Evolutionary conservation across 108 stramenopile species (phyloP).

Genomic region (Conticribra guillardii): DNA sequence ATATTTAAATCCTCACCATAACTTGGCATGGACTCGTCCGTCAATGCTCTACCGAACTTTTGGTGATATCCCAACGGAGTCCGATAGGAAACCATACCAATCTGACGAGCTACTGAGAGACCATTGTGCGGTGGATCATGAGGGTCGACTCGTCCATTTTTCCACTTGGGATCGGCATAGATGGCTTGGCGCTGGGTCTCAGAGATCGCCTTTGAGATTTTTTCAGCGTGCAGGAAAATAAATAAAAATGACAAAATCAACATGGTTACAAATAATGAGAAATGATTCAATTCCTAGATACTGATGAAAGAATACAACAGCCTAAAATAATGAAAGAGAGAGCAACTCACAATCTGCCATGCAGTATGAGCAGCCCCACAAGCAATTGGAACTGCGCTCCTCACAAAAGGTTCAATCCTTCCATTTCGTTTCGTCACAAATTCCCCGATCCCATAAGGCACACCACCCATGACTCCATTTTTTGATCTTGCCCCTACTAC

Average conservation of each 20-base stretch:
- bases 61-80: slow-evolving; percentile 78
- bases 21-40: slow-evolving; percentile 34
- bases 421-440: slow-evolving; percentile 50
- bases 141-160: slow-evolving; percentile 57
- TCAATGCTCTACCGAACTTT: slow-evolving; percentile 81
- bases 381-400: slow-evolving; percentile 85
- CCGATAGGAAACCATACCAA: slow-evolving; percentile 94
- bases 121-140: slow-evolving; percentile 75
- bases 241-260: not conserved
- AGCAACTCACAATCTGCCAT: slow-evolving; percentile 85
- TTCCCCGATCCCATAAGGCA: slow-evolving; percentile 46
- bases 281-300: too few species aligned
- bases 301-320: too few species aligned
- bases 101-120: slow-evolving; percentile 88
- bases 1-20: slow-evolving; percentile 39
- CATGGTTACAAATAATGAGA: not conserved
- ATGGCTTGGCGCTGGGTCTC: slow-evolving; percentile 94
- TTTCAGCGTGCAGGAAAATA: not conserved
- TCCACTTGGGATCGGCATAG: slow-evolving; percentile 92
- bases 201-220: slow-evolving; percentile 52
- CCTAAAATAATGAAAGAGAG: not conserved
- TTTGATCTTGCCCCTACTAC: not conserved
- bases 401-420: slow-evolving; percentile 70
- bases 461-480: not conserved
- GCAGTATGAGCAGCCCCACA: slow-evolving; percentile 92